Base-by-base conservation (phyloP, 225 moss, liverwort and hornwort species). In the Climacium dendroides region DNA sequence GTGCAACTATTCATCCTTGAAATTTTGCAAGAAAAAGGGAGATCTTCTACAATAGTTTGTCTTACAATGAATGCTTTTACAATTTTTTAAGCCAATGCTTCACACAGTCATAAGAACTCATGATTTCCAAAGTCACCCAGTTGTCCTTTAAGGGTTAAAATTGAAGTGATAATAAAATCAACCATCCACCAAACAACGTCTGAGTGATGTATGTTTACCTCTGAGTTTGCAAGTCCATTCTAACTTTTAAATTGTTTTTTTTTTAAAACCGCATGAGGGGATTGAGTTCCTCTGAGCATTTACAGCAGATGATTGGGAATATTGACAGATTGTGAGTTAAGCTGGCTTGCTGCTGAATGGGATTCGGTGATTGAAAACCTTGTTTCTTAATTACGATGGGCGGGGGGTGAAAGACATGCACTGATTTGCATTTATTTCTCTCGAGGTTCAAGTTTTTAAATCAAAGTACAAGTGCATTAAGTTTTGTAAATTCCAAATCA, bases 251-350 rank as follows among this genome's bases (percentile, higher is more conserved):
- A n/a, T n/a, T n/a, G 9, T 45, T 12, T 48, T 48, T 48, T 48
- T 13, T 48, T 48, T n/a, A n/a, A n/a, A 48, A 59, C 30, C 61
- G 7, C 78, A 85, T 78, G 55, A 79, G 22, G 29, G 50, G 63
- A 19, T 39, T 66, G 52, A n/a, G n/a, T n/a, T n/a, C 75, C 53
- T 6, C 9, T n/a, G 61, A 79, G 86, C 88, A 88, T 83, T 90
- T 43, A 90, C 83, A 88, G 83, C 86, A 83, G 80, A 91, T 91
- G 86, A 91, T 89, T 89, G 91, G 37, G 84, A 89, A 69, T 80
- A 67, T 67, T 61, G 84, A 48, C 89, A 86, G 24, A 8, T 45
- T 45, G n/a, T n/a, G n/a, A n/a, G n/a, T n/a, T n/a, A n/a, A n/a
- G n/a, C n/a, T n/a, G n/a, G n/a, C n/a, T n/a, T n/a, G n/a, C n/a